These are phyloP conservation scores for Bonnemaisonia californica DNA, from an alignment of 31 red algal species.

Conservation along the genomic window DNA sequence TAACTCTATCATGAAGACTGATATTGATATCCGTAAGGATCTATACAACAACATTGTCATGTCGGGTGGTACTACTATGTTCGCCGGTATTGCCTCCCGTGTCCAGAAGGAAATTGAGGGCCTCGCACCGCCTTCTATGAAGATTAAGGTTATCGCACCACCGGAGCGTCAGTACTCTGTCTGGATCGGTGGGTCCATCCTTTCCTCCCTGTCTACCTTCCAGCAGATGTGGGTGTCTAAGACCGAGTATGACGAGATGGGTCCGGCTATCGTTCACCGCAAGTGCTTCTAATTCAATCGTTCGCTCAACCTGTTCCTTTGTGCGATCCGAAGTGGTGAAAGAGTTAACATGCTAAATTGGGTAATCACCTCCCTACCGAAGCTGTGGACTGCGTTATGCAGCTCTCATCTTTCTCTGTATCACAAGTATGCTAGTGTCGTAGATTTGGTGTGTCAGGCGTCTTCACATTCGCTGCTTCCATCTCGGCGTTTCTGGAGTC, in stretches of 20 bases:
- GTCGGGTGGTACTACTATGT: constrained; percentile 99
- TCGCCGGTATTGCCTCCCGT: constrained; percentile 90
- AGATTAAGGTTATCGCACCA: constrained; percentile 95
- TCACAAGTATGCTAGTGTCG: constrained; percentile 48
- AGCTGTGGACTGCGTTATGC: constrained; percentile 26
- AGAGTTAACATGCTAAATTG: constrained; percentile 5
- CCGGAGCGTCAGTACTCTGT: constrained; percentile 95
- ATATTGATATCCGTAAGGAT: constrained; percentile 99
- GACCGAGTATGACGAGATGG: constrained; percentile 95
- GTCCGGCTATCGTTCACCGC: constrained; percentile 96
- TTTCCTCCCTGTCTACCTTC: constrained; percentile 98
- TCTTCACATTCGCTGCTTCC: not conserved
- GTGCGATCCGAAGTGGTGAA: not conserved
- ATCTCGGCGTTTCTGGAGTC: not conserved
- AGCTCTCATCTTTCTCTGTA: constrained; percentile 45
- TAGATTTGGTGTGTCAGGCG: constrained; percentile 20
- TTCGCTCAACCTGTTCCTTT: constrained; percentile 11
- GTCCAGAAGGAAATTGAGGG: constrained; percentile 94
- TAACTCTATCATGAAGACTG: constrained; percentile 99
- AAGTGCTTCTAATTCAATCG: constrained; percentile 95
- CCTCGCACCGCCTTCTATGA: constrained; percentile 91
- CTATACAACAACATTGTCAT: constrained; percentile 99
- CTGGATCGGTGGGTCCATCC: constrained; percentile 99
- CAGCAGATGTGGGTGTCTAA: constrained; percentile 99
- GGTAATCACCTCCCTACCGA: constrained; percentile 22